Base-by-base conservation (phyloP, 768 basidiomycete species). In the Podaxis sp. region DNA sequence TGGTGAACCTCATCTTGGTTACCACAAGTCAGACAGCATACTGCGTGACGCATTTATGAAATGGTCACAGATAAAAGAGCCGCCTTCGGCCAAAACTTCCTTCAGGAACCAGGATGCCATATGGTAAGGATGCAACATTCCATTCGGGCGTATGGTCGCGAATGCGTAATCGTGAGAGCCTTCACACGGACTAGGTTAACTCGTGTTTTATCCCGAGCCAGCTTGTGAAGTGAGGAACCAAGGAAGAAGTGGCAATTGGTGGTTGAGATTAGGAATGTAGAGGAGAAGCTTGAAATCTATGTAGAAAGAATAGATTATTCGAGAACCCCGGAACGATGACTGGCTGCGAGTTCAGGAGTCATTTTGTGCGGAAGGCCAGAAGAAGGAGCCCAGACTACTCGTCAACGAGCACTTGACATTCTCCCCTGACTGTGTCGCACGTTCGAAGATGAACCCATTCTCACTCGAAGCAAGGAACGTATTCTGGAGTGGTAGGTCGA, bases 401-500 rank as follows among this genome's bases (percentile, higher is more conserved):
- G 51, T 0, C 35, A 60, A 25, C 14, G 52, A 60, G 37, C 59
- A 60, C 18, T 60, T 60, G 14, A 47, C 46, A 36, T 53, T 53
- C 13, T 53, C 59, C n/a, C 51, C 51, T 35, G 21, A 16, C 1
- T 37, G 42, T n/a, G 37, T 21, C 2, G 13, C 51, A 47, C 52
- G 40, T n/a, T 48, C 59, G 21, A 78, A 65, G 16, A 82, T 64
- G 61, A 84, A 80, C 7, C 84, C 84, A 58, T 83, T 83, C 67
- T 85, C 85, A 55, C 82, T 85, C 10, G 75, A 74, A 1, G 75
- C 80, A n/a, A 81, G 53, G 50, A 86, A 85, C 0, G 65, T 63
- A 18, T 74, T 65, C 0, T 67, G 59, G 13, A 75, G 42, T 2
- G 72, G 61, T 13, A 61, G 46, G 1, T 63, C 61, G 16, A 57